Base-by-base conservation (phyloP, 2,329 filamentous ascomycete species). In the Trichoderma koningiopsis region DNA sequence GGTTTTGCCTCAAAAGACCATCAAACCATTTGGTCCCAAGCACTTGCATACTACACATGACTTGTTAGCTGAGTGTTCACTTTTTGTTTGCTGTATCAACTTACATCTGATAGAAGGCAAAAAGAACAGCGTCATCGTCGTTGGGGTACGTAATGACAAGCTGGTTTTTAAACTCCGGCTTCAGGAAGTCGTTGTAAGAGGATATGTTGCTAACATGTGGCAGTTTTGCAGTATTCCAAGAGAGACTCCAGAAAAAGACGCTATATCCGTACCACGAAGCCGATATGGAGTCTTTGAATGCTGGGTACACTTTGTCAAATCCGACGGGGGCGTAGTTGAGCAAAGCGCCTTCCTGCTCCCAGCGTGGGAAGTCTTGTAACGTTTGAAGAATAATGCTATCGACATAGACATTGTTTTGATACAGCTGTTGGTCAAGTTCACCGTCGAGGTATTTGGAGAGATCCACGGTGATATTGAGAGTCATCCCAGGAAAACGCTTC, bases 71-170 rank as follows among this genome's bases (percentile, higher is more conserved):
- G n/a, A 16, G 10, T 22, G 24, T 16, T 19, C 22, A n/a, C n/a
- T n/a, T 47, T 49, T 27, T 47, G 4, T 2, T 31, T 11, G 1
- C 5, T 8, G 1, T 11, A 16, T 4, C 13, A 49, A 73, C 80
- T 78, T 74, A 83, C 81, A 87, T 81, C 1, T 85, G 76, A 52
- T 85, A 78, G 53, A 84, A 86, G 3, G 82, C 81, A 53, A 79
- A 87, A 0, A 86, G 76, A 2, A 88, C 82, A 0, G 86, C 86
- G 66, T 88, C 86, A 53, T 88, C 86, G 52, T 88, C 86, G 70
- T 87, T 86, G 11, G 86, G 86, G 68, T 87, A 87, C 0, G 85
- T 87, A 13, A 88, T 74, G 2, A 83, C 83, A 5, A 88, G 76
- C 74, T 85, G 87, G 70, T 83, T 77, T 76, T 87, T 87, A 76